Evolutionary conservation across 192 early-diverging fungal species (phyloP).

Genomic region (Backusella sp.): DNA sequence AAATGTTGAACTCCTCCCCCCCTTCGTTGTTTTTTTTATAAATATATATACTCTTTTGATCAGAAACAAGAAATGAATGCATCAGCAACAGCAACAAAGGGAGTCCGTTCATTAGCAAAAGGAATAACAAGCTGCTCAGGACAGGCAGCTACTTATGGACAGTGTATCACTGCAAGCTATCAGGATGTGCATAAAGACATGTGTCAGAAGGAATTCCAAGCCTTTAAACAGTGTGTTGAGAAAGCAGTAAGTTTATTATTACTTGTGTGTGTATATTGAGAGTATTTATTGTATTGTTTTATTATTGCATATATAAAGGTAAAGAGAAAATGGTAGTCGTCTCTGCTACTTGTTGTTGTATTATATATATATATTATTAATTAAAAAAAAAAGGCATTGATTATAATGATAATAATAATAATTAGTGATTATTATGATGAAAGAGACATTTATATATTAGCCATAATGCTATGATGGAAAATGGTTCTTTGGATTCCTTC

Average conservation of each 20-base stretch:
- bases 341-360: not conserved
- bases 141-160: slow-evolving; percentile 51
- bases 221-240: slow-evolving; percentile 59
- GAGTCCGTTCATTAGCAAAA: slow-evolving; percentile 26
- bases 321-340: not conserved
- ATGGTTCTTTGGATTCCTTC: not conserved
- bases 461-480: too few relatives aligned
- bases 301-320: not conserved
- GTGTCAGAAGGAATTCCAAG: slow-evolving; percentile 55
- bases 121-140: slow-evolving; percentile 33
- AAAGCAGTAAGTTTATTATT: slow-evolving; percentile 39
- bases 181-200: slow-evolving; percentile 57
- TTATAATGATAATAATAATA: too few relatives aligned
- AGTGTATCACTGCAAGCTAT: slow-evolving; percentile 47
- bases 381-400: too few relatives aligned
- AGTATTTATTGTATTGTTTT: not conserved
- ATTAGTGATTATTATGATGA: too few relatives aligned
- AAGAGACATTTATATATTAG: too few relatives aligned
- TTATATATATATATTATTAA: too few relatives aligned
- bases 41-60: not conserved
- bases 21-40: not conserved
- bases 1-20: not conserved
- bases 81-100: slow-evolving; percentile 13
- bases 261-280: not conserved
- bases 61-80: not conserved